phyloP scores from a whole-genome alignment of 2,329 filamentous ascomycete species.

The Periconia sp. region DNA sequence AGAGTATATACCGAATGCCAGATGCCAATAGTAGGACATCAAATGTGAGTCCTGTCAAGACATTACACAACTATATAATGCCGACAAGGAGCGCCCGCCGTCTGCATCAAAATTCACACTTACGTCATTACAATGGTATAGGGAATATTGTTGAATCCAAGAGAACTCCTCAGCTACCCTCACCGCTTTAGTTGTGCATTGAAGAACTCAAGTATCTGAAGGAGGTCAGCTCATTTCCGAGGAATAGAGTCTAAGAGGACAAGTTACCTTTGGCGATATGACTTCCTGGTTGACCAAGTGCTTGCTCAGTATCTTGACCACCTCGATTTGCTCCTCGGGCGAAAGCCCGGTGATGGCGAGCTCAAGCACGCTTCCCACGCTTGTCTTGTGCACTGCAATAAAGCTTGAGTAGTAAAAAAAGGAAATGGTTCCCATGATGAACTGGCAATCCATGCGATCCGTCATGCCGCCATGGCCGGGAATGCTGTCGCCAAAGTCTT shows the following conservation, averaged over 20 bases:
- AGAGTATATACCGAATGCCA: too few relatives aligned
- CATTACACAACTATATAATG: conserved; percentile 10
- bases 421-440: conserved; percentile 99
- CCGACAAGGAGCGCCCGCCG: neutral
- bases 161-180: neutral
- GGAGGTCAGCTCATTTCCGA: neutral
- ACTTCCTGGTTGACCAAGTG: conserved; percentile 69
- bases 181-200: conserved; percentile 5
- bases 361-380: conserved; percentile 86
- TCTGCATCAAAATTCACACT: neutral
- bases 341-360: conserved; percentile 87
- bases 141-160: neutral
- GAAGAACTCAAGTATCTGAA: conserved; percentile 15
- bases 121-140: neutral
- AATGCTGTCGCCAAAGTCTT: conserved; percentile 98
- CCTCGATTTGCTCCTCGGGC: conserved; percentile 86
- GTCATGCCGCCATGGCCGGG: conserved; percentile 98
- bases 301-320: conserved; percentile 67
- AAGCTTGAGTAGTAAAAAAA: conserved; percentile 99
- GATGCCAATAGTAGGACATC: conserved; percentile 1
- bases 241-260: neutral
- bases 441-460: conserved; percentile 99
- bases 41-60: conserved; percentile 3
- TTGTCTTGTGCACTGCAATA: conserved; percentile 86
- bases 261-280: conserved; percentile 58